Evolutionary conservation across 192 early-diverging fungal genomes (phyloP), one percentile per base, ranked within the genome.

Genomic region (Gamsiella multidivaricata): DNA sequence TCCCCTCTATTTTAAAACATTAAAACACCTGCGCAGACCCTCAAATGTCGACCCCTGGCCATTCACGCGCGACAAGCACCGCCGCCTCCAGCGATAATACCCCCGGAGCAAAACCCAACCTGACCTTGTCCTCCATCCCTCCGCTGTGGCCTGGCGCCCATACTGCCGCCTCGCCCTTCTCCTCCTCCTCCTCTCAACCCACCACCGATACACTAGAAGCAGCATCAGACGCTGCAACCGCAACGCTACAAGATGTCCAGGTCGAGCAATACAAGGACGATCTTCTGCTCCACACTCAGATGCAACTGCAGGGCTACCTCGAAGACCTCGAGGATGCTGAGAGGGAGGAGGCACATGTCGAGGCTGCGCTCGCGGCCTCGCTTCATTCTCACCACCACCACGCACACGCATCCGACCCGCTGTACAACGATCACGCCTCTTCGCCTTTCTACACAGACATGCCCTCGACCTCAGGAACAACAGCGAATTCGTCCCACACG

Each of bases 241-340:
- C 32, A 34, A 8, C 25, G 22, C 29, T 41, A 22, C 29, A 31
- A 18, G 23, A 66, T 25, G 49, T 49, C 2, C 32, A 68, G 8
- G 45, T 57, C 18, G 57, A 28, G 33, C 65, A 47, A 6, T 56
- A 67, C 51, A 65, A 61, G 17, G 63, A 66, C 9, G 51, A 76
- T 31, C 25, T 57, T 31, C 39, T 41, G 15, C 28, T 64, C 17
- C 74, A 69, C 25, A 68, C 74, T 3, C 65, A 68, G 4, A 29
- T 78, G 18, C 74, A 78, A 41, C 53, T 78, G 10, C 74, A 78
- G 37, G 33, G 47, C 10, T 78, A 78, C 29, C 46, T 78, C 11
- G 59, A 78, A 32, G 74, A 78, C 22, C 22, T 78, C 29, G 72
- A 67, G 36, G 50, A 67, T 18, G 72, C 42, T 9, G 72, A 76